Evolutionary conservation across 2,329 filamentous ascomycete species (phyloP).

Genomic region (Fusarium mexicanum): DNA sequence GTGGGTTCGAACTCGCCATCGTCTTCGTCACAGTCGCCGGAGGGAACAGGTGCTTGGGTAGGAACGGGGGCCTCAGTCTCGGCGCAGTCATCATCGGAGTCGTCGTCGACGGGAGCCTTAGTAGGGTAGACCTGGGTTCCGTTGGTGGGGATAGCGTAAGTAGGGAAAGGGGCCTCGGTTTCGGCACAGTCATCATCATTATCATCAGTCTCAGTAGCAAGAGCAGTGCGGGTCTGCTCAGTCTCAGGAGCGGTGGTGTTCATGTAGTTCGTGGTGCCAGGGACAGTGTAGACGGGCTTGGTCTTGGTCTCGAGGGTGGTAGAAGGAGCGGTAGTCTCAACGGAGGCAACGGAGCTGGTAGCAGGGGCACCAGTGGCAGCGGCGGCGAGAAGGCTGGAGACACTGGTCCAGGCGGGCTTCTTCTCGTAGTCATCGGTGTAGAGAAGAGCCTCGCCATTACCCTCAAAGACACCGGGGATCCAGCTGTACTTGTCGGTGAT

Average conservation of each 20-base stretch:
- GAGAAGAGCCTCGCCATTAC: conserved; percentile 53
- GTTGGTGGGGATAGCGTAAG: conserved; percentile 29
- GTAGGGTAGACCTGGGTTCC: conserved; percentile 18
- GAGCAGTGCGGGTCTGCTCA: conserved; percentile 27
- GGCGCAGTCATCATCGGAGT: conserved; percentile 18
- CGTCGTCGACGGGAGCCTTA: background rate
- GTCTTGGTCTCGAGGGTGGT: conserved; percentile 23
- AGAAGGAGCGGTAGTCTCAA: conserved; percentile 7
- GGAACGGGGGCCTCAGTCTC: background rate
- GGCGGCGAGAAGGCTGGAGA: conserved; percentile 48
- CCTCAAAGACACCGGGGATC: conserved; percentile 52
- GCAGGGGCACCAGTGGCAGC: conserved; percentile 27
- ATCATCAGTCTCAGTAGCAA: conserved; percentile 21
- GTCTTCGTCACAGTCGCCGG: background rate
- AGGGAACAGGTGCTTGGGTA: background rate
- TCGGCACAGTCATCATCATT: conserved; percentile 28
- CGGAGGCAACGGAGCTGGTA: conserved; percentile 1
- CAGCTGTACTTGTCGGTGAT: conserved; percentile 53
- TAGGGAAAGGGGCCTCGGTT: conserved; percentile 17
- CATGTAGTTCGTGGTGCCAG: conserved; percentile 5
- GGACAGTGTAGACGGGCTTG: conserved; percentile 13
- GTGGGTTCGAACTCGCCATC: conserved; percentile 4
- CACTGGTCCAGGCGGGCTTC: conserved; percentile 54
- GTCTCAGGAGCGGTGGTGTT: conserved; percentile 30
- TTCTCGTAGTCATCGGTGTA: conserved; percentile 50